These are phyloP conservation scores for Arthrinium puccinioides DNA, from an alignment of 2,329 filamentous ascomycete species.

Conservation along the genomic window DNA sequence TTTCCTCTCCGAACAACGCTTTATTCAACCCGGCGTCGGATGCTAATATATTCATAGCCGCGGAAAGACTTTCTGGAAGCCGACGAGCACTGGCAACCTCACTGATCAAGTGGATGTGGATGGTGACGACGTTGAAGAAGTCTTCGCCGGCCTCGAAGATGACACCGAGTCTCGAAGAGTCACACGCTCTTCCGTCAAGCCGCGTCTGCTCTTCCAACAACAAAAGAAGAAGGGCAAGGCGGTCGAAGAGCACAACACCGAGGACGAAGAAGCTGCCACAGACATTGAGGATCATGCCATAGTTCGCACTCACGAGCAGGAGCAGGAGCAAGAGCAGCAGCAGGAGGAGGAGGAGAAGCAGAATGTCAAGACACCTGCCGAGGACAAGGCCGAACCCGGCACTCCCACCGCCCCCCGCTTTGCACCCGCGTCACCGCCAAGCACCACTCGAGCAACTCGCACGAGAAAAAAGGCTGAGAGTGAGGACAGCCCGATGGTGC, in stretches of 20 bases:
- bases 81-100: slow-evolving; percentile 31
- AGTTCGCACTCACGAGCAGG: slow-evolving; percentile 5
- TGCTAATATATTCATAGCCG: slow-evolving; percentile 45
- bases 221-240: slow-evolving; percentile 38
- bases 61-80: slow-evolving; percentile 74
- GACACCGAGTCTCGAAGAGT: slow-evolving; percentile 37
- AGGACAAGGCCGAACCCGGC: slow-evolving; percentile 21
- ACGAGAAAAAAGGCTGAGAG: slow-evolving; percentile 34
- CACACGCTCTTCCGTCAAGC: slow-evolving; percentile 64
- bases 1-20: slow-evolving; percentile 20
- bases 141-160: slow-evolving; percentile 23
- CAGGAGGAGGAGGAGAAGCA: slow-evolving; percentile 13
- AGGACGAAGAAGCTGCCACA: slow-evolving; percentile 53
- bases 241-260: slow-evolving; percentile 29
- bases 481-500: not conserved
- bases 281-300: slow-evolving; percentile 47
- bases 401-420: slow-evolving; percentile 51
- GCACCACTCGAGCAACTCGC: slow-evolving; percentile 53
- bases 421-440: slow-evolving; percentile 54
- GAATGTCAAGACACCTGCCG: slow-evolving; percentile 28
- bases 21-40: not conserved
- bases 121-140: slow-evolving; percentile 22
- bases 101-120: slow-evolving; percentile 26
- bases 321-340: slow-evolving; percentile 14
- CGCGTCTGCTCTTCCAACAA: slow-evolving; percentile 60